phyloP scores from a whole-genome alignment of 2,329 filamentous ascomycete species.

The Botrytis tulipae region DNA sequence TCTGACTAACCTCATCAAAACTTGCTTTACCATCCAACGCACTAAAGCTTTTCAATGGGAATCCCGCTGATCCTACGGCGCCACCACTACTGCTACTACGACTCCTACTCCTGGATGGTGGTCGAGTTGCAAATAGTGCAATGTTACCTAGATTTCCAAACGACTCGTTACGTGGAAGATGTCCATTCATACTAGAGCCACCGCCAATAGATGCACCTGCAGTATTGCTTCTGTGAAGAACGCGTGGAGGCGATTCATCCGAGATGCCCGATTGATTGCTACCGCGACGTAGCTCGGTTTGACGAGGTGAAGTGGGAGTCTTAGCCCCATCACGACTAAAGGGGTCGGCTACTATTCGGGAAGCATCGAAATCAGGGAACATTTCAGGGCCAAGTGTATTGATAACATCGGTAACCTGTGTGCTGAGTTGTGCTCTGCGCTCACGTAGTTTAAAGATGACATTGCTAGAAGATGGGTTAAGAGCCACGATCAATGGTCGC shows the following conservation, averaged over 20 bases:
- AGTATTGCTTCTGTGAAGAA: conserved; percentile 31
- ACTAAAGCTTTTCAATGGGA: conserved; percentile 70
- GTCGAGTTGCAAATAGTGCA: conserved; percentile 85
- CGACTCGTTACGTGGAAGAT: conserved; percentile 79
- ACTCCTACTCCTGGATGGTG: conserved; percentile 73
- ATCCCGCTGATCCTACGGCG: conserved; percentile 58
- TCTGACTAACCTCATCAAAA: conserved; percentile 78
- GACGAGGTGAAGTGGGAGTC: conserved; percentile 32
- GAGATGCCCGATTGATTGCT: conserved; percentile 49
- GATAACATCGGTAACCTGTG: conserved; percentile 85
- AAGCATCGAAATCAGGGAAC: conserved; percentile 90
- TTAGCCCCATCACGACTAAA: conserved; percentile 36
- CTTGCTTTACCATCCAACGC: conserved; percentile 65
- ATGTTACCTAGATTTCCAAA: conserved; percentile 87
- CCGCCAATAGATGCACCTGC: conserved; percentile 35
- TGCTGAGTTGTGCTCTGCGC: conserved; percentile 70
- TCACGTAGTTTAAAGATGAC: conserved; percentile 75
- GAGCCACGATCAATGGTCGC: conserved; percentile 78
- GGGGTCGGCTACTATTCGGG: conserved; percentile 64
- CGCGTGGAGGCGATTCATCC: conserved; percentile 34
- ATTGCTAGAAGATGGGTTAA: conserved; percentile 81
- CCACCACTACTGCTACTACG: conserved; percentile 67
- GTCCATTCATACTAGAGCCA: conserved; percentile 37
- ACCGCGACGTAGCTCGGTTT: conserved; percentile 39
- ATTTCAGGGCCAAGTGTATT: conserved; percentile 94